Percentiles rank a stretch among this genome's conserved stretches.
These are phyloP conservation scores for Sideroxylon spinosum DNA, from an alignment of 179 eudicot genomes.

Conservation along the genomic window DNA sequence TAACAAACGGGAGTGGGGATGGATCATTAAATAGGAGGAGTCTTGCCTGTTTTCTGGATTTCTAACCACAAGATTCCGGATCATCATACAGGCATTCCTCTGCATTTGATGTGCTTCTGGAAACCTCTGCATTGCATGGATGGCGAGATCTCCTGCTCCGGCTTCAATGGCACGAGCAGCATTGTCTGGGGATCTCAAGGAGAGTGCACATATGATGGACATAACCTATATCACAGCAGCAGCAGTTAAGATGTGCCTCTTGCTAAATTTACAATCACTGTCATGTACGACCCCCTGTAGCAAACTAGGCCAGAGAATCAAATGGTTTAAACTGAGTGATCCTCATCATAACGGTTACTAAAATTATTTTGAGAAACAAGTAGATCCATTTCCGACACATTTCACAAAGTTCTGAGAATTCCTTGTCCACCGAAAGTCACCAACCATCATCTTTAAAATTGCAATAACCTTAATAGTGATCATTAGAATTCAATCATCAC, in stretches of 20 bases:
- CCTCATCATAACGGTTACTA: background rate
- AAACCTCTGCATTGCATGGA: constrained; percentile 79
- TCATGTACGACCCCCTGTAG: no score
- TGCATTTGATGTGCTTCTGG: constrained; percentile 68
- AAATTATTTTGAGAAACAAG: background rate
- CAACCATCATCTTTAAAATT: background rate
- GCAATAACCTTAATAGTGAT: background rate
- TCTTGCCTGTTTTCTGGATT: constrained; percentile 86
- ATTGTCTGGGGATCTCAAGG: constrained; percentile 74
- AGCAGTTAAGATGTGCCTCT: background rate
- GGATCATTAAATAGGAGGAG: background rate
- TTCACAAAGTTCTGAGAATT: background rate
- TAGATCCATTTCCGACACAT: background rate
- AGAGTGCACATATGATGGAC: constrained; percentile 65
- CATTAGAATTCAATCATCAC: background rate
- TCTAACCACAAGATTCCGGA: constrained; percentile 86
- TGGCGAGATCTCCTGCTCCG: constrained; percentile 96
- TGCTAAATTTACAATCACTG: background rate
- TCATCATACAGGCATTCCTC: constrained; percentile 78
- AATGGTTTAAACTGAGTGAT: no score
- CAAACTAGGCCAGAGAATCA: no score
- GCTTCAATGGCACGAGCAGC: constrained; percentile 89
- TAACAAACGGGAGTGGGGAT: background rate
- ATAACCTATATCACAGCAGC: constrained; percentile 47
- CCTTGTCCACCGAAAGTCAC: background rate